phyloP scores from a whole-genome alignment of 2,329 filamentous ascomycete genomes.

The Basipetospora sp. region DNA sequence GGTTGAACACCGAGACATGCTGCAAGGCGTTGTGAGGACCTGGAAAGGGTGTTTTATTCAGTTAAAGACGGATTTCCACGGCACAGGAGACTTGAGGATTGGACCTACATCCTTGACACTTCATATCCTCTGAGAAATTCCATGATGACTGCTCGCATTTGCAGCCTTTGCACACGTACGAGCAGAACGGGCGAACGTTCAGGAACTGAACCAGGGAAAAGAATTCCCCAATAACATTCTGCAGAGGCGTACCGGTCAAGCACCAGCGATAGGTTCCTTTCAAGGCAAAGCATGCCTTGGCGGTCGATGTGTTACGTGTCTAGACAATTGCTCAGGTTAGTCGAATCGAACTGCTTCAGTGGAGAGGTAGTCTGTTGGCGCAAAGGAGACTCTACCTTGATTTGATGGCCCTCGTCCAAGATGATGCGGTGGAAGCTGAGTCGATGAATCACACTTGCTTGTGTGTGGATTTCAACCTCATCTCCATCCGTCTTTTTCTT shows the following conservation, averaged over 20 bases:
- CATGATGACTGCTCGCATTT: slow-evolving; percentile 70
- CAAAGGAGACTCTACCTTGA: slow-evolving; percentile 47
- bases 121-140: slow-evolving; percentile 49
- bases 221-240: slow-evolving; percentile 94
- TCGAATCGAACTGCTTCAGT: no score
- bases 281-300: slow-evolving; percentile 86
- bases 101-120: slow-evolving; percentile 26
- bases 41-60: not conserved
- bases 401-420: slow-evolving; percentile 88
- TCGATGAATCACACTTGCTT: slow-evolving; percentile 65
- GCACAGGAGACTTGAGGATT: not conserved
- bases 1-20: slow-evolving; percentile 60
- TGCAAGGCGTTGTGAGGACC: slow-evolving; percentile 25
- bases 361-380: no score
- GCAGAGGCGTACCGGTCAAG: slow-evolving; percentile 82
- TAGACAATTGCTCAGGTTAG: slow-evolving; percentile 19
- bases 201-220: slow-evolving; percentile 90
- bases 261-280: slow-evolving; percentile 88
- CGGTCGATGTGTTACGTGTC: slow-evolving; percentile 74
- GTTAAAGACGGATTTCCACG: not conserved
- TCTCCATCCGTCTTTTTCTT: slow-evolving; percentile 42
- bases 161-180: slow-evolving; percentile 86
- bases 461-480: slow-evolving; percentile 42
- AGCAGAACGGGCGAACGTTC: slow-evolving; percentile 74
- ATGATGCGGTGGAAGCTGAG: slow-evolving; percentile 83